Base-by-base conservation (phyloP, 1,284 basidiomycete genomes). In the Acaromyces ingoldii region DNA sequence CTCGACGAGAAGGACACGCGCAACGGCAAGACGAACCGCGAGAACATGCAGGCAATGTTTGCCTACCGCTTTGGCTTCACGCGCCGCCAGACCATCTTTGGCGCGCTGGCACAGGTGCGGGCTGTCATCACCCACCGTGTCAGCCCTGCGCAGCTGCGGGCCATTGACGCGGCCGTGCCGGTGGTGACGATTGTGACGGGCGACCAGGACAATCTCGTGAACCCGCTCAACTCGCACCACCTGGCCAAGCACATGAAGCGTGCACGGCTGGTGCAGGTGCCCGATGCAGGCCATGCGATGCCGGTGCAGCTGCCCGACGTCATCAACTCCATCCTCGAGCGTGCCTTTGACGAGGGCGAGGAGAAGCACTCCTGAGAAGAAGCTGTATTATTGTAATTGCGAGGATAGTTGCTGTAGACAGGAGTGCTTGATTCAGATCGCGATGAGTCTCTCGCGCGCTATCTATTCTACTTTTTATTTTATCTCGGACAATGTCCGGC, bases 51-150 rank as follows among this genome's bases (percentile, higher is more conserved):
- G 19, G 49, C 70, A 79, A 76, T 75, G 24, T 84, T 82, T 62
- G 72, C 79, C 29, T 78, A 77, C 39, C 84, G 86, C 17, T 78
- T 83, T 38, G 63, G 76, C 1, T 77, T 84, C 3, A 83, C 83
- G 0, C 81, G 80, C 10, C 81, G 82, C 0, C 88, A 89, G 60
- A 78, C 78, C 0, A 70, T 84, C 31, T 63, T 82, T 11, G 89
- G 88, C 0, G 78, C 82, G 17, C 56, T 91, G 2, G 87, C 85
- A 2, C 89, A 91, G 71, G 84, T 88, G 81, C 79, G 77, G 5
- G 87, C 89, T 0, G 86, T 76, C 0, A 56, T 87, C 3, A 85
- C 84, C 0, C 89, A 91, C 70, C 70, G 81, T 50, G 83, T 91
- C 49, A 74, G 80, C 2, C 77, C 81, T 0, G 79, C 79, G 0